Evolutionary conservation across 2,329 filamentous ascomycete genomes (phyloP).

Genomic region (Pseudocercospora macadamiae): DNA sequence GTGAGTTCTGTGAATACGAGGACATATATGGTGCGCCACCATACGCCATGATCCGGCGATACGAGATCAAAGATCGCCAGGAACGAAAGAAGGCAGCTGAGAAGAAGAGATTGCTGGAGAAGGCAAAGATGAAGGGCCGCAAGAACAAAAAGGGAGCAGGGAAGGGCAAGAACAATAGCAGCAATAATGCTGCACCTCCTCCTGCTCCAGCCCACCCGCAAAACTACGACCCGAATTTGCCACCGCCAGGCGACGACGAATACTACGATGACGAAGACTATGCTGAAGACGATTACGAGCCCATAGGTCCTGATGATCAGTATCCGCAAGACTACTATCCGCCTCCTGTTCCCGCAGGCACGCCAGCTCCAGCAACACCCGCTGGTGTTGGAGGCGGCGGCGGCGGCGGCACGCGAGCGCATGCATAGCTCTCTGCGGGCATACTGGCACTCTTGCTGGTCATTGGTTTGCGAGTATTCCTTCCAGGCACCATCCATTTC

Average conservation of each 20-base stretch:
- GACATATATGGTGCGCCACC: conserved; percentile 89
- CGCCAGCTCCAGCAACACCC: conserved; percentile 17
- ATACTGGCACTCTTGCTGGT: conserved; percentile 19
- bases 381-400: conserved; percentile 11
- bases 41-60: conserved; percentile 80
- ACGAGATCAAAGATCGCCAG: conserved; percentile 91
- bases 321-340: conserved; percentile 31
- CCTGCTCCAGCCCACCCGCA: conserved; percentile 24
- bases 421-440: conserved; percentile 27
- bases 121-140: conserved; percentile 89
- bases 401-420: conserved; percentile 15
- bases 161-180: conserved; percentile 42
- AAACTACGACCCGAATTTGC: conserved; percentile 36
- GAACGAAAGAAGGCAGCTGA: conserved; percentile 84
- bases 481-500: not conserved
- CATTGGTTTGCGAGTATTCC: not conserved
- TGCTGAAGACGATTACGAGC: conserved; percentile 35
- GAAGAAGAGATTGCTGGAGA: conserved; percentile 80
- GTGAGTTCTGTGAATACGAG: conserved; percentile 98
- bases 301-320: conserved; percentile 30
- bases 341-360: conserved; percentile 29
- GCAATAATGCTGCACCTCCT: conserved; percentile 22
- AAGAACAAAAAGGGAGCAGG: conserved; percentile 86
- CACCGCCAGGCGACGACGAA: conserved; percentile 35
- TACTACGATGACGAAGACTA: conserved; percentile 38